Evolutionary conservation across 345 rosid genomes (phyloP), one percentile per base, ranked within the genome.

Genomic region (Diplotaxis tenuifolia): DNA sequence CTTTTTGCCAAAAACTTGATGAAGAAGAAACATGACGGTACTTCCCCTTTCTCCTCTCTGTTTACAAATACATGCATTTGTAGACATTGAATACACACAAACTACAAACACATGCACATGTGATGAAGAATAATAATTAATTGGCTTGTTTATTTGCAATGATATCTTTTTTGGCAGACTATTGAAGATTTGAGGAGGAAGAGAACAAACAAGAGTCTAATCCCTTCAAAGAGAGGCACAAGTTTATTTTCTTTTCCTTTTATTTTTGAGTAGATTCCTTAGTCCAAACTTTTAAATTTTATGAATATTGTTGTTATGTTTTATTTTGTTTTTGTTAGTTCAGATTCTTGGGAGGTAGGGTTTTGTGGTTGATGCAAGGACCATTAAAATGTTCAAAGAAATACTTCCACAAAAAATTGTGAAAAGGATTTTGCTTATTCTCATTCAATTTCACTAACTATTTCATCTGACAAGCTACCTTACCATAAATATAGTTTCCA

Each of bases 1-100:
- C 68, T 95, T 82, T 92, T 87, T 82, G 96, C 96, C 19, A 88
- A 89, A 77, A 75, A 70, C 73, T 75, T 88, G 83, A 59, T 82
- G 87, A 95, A 84, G 92, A 95, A 86, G 81, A 76, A 76, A 76
- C 79, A 69, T 56, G 79, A 76, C 19, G 79, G 79, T 76, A 69
- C 74, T n/a, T n/a, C n/a, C n/a, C n/a, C 52, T 1, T 2, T 1
- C n/a, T 23, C 38, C 34, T 59, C 56, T 19, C 50, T 64, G 4
- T 21, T 11, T 54, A 22, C 36, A 61, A 57, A 4, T 22, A 59
- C 14, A 36, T 34, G 36, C 52, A 71, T 71, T 0, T n/a, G 29
- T 58, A 14, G 15, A n/a, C 60, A 60, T n/a, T 50, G 28, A 25
- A 54, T 54, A 31, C 19, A 53, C 28, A 20, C 59, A 75, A 38